Base-by-base conservation (phyloP, 768 basidiomycete genomes). In the Mrakia gelida region DNA sequence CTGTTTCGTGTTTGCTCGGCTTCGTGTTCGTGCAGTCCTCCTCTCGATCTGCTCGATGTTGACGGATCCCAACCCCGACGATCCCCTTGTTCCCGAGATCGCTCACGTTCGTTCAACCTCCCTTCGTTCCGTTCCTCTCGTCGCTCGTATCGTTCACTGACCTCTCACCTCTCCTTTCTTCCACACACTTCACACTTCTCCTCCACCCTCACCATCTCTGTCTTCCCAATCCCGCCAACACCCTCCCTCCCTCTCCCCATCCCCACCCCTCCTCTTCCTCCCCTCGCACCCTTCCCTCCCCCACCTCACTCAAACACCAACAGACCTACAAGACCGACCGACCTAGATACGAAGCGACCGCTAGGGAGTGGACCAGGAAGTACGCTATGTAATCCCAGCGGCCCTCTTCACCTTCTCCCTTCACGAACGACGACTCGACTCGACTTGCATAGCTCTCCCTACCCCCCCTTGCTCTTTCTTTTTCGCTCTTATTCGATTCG, bases 361-460 rank as follows among this genome's bases (percentile, higher is more conserved):
- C 97, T 38, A 89, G 95, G 87, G 97, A 99, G 88, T 99, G 96
- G 96, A 96, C 96, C 85, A 91, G 96, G 90, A 98, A 98, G 95
- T 70, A 70, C 67, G 67, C 67, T 45, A 70, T 70, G 67, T 70
- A 70, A 45, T 23, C 67, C 38, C 21, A 8, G 10, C 62, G n/a
- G n/a, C n/a, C n/a, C n/a, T n/a, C n/a, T n/a, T n/a, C n/a, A n/a
- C 63, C 65, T 41, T 41, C 38, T n/a, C 26, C 21, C 23, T 16
- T 56, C 54, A 56, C 54, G 54, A 56, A 21, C 54, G 7, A 16
- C 52, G 54, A 56, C 54, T 56, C 54, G 41, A 6, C 41, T 11
- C 11, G 11, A 15, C 15, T 56, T 56, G 54, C 54, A 56, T 56
- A 23, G 23, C 11, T 45, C 45, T 7, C 45, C 45, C 54, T 26